These are phyloP conservation scores for Xylogone sp. DNA, from an alignment of 2,329 filamentous ascomycete genomes.

Conservation along the genomic window DNA sequence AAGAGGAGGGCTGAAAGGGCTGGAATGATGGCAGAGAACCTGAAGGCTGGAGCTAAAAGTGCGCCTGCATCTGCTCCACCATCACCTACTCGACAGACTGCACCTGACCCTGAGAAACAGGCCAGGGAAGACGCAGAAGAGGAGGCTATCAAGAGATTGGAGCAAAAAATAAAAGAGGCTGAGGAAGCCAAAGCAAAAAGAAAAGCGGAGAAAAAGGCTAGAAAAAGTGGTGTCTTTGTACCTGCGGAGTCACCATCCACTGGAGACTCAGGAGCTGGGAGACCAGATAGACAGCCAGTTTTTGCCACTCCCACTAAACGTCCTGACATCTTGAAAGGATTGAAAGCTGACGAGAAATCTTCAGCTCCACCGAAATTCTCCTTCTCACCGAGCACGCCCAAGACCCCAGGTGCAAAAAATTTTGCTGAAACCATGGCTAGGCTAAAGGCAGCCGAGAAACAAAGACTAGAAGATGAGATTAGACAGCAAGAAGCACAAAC, in stretches of 20 bases:
- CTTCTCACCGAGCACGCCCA: constrained; percentile 21
- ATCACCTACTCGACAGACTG: constrained; percentile 13
- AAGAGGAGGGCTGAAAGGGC: constrained; percentile 45
- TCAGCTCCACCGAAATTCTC: constrained; percentile 29
- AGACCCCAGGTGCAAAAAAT: constrained; percentile 23
- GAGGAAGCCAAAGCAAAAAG: constrained; percentile 34
- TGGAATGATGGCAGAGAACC: constrained; percentile 31
- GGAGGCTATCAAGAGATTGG: constrained; percentile 40
- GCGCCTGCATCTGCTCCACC: constrained; percentile 6
- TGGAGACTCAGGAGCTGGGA: constrained; percentile 7
- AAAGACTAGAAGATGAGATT: constrained; percentile 49
- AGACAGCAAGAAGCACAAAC: constrained; percentile 40
- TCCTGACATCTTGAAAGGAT: constrained; percentile 29
- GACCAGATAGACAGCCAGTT: constrained; percentile 9
- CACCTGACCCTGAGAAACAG: constrained; percentile 10
- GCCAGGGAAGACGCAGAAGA: constrained; percentile 25
- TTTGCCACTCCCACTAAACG: constrained; percentile 27
- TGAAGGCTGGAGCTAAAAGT: constrained; percentile 2
- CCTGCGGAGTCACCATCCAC: constrained; percentile 20
- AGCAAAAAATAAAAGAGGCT: constrained; percentile 37
- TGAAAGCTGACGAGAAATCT: constrained; percentile 37
- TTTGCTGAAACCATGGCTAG: constrained; percentile 48
- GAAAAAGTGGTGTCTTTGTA: constrained; percentile 30
- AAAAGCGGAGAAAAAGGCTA: constrained; percentile 33
- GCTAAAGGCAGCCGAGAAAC: constrained; percentile 52